These are phyloP conservation scores for Leccinum uliginosum DNA, from an alignment of 768 basidiomycete species.

Conservation along the genomic window DNA sequence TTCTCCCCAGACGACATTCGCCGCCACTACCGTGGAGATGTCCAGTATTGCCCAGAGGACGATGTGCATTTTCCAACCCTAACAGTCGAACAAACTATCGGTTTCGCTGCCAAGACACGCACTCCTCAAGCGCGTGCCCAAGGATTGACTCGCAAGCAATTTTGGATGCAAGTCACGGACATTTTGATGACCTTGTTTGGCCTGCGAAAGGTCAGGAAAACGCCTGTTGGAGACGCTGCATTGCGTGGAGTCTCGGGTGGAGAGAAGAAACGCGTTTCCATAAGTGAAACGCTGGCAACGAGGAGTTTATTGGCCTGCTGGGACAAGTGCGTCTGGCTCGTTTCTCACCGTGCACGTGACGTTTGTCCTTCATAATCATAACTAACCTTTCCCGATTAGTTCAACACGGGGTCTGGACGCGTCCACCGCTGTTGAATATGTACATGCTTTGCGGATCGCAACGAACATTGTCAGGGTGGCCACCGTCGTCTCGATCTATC, in stretches of 20 bases:
- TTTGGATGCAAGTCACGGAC: conserved; percentile 31
- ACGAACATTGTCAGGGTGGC: conserved; percentile 51
- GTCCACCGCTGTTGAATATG: conserved; percentile 71
- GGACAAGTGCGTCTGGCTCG: conserved; percentile 52
- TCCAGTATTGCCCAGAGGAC: conserved; percentile 79
- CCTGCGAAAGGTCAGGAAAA: conserved; percentile 65
- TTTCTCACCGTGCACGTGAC: conserved; percentile 3
- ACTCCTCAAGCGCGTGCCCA: conserved; percentile 53
- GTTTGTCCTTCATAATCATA: conserved; percentile 53
- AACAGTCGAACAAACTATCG: conserved; percentile 72
- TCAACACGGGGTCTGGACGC: conserved; percentile 64
- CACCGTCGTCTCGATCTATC: conserved; percentile 82
- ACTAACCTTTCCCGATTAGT: too few species aligned
- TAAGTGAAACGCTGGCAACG: conserved; percentile 67
- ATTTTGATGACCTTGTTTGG: conserved; percentile 70
- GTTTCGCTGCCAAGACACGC: conserved; percentile 64
- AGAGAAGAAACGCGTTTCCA: conserved; percentile 80
- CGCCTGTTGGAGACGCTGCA: conserved; percentile 76
- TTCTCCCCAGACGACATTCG: conserved; percentile 60
- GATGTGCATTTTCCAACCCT: conserved; percentile 84
- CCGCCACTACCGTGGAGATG: conserved; percentile 71
- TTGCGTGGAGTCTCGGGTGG: conserved; percentile 73
- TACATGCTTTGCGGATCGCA: conserved; percentile 61
- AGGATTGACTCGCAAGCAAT: conserved; percentile 35
- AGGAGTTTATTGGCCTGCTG: conserved; percentile 72